Evolutionary conservation across 805 yeast species (phyloP), one percentile per base, ranked within the genome.

Genomic region (Zygosaccharomyces bailii): DNA sequence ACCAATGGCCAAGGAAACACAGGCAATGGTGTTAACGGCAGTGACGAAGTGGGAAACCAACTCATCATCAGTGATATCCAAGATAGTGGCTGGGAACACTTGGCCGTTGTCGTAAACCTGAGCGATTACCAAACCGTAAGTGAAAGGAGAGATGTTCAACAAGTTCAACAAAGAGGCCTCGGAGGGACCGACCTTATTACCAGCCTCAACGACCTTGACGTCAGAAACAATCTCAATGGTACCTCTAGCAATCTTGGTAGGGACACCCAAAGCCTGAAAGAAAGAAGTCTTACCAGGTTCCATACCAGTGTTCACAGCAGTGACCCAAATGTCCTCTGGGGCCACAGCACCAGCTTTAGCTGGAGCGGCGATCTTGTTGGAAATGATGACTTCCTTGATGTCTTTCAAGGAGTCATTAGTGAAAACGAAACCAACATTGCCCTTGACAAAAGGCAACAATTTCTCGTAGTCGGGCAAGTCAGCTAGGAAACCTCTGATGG

Each of bases 231-330:
- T 93, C 80, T 93, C 99, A 84, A 93, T 93, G 78, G 96, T 89
- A 93, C 99, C 99, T 86, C 99, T 90, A 76, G 96, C 93, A 89
- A 93, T 93, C 95, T 93, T 93, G 87, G 99, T 93, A 83, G 99
- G 99, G 68, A 93, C 96, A 87, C 98, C 98, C 69, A 93, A 84
- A 71, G 99, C 99, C 84, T 93, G 99, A 98, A 93, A 93, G 95
- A 93, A 93, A 72, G 99, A 93, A 70, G 99, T 93, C 88, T 93
- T 93, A 85, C 98, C 98, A 76, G 99, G 99, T 80, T 93, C 99
- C 96, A 93, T 90, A 86, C 98, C 97, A 65, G 99, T 93, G 96
- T 93, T 93, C 76, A 96, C 95, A 66, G 98, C 98, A 72, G 95
- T 95, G 63, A 93, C 85, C 84, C 82, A 88, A 68, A 93, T 98